Base-by-base conservation (phyloP, 2,329 filamentous ascomycete genomes). In the Aspergillus udagawae region DNA sequence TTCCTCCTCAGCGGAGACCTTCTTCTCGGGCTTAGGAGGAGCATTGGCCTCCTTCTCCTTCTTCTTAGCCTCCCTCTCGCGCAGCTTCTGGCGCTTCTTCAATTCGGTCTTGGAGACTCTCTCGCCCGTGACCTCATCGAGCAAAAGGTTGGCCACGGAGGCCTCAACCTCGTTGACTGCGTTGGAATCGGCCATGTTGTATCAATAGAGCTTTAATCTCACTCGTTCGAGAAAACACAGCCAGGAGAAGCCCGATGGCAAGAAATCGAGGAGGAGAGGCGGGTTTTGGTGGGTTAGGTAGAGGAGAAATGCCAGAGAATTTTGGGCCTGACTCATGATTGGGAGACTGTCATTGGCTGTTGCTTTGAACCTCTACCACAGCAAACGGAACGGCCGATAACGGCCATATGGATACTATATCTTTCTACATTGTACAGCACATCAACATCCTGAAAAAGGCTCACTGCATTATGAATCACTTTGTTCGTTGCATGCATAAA, bases 71-170 rank as follows among this genome's bases (percentile, higher is more conserved):
- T 95, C 92, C 77, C 85, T 86, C 76, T 93, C 86, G 65, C 93
- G 88, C 73, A 88, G 83, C 90, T 99, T 99, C 80, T 92, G 86
- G 70, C 93, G 87, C 81, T 91, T 93, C 91, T 99, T 99, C 75
- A 97, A 82, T 79, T 92, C 88, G 17, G 86, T 85, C 86, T 92
- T 92, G 79, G 89, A 92, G 54, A 87, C 82, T 70, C 77, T 87
- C 80, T 99, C 94, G 69, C 94, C 94, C 14, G 94, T 97, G 63
- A 92, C 91, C 71, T 95, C 91, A 75, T 99, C 94, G 52, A 94
- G 84, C 75, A 92, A 84, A 66, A 96, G 83, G 79, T 93, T 91
- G 70, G 83, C 83, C 64, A 87, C 73, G 70, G 71, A 76, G 62
- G 71, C 74, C 63, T 78, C 74, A 62, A 82, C 80, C 63, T 77